A percentile compares a stretch with the other conserved stretches of the same genome.
Conservation (phyloP, 1,284 basidiomycete species). For the Irpex rosettiformis region DNA sequence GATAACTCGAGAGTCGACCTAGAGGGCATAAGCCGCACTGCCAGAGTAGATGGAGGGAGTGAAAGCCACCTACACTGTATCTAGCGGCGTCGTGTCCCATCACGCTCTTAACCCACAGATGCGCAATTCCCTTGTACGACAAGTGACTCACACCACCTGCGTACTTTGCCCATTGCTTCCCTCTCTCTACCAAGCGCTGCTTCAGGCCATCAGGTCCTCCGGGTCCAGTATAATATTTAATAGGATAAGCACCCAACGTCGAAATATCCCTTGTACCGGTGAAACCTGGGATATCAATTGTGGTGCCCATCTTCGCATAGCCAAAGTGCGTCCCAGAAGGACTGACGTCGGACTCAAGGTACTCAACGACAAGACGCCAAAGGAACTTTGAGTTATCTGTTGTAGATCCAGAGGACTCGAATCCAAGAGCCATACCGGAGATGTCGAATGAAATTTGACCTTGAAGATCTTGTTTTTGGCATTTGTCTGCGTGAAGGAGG, state of each 20-base stretch:
- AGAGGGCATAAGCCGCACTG: neutral
- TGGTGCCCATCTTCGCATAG: conserved; percentile 39
- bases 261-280: conserved; percentile 44
- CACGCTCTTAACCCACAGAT: conserved; percentile 23
- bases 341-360: conserved; percentile 28
- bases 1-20: conserved; percentile 46
- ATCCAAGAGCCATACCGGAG: conserved; percentile 21
- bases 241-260: conserved; percentile 46
- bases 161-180: conserved; percentile 48
- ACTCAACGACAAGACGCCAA: conserved; percentile 29
- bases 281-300: conserved; percentile 40
- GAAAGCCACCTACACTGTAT: conserved; percentile 39
- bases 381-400: conserved; percentile 24
- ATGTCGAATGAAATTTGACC: conserved; percentile 22
- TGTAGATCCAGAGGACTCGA: conserved; percentile 11
- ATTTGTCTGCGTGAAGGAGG: conserved; percentile 37
- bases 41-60: neutral
- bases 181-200: conserved; percentile 39
- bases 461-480: conserved; percentile 23
- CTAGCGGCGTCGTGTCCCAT: conserved; percentile 24
- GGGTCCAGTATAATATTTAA: conserved; percentile 44
- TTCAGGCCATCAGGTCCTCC: conserved; percentile 35
- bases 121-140: conserved; percentile 43
- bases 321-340: conserved; percentile 22
- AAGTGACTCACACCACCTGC: conserved; percentile 52